Evolutionary conservation across 2,329 filamentous ascomycete genomes (phyloP).

Genomic region (Neobulgaria alba): DNA sequence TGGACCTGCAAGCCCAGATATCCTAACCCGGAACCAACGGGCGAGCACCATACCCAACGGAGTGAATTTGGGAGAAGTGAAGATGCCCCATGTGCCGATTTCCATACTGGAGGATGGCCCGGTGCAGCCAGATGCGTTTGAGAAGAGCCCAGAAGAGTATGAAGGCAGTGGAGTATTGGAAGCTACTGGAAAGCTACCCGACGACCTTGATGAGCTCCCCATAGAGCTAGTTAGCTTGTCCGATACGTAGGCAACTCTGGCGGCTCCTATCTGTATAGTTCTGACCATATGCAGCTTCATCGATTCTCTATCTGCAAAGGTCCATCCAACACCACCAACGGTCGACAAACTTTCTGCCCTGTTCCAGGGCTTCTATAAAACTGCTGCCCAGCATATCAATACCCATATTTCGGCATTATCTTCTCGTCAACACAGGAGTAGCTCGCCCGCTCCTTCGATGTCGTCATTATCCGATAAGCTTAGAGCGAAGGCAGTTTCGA

Average conservation of each 20-base stretch:
- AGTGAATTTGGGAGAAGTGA: constrained; percentile 9
- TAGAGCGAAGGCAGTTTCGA: constrained; percentile 45
- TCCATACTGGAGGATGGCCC: constrained; percentile 12
- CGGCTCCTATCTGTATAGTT: constrained; percentile 5
- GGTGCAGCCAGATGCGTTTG: constrained; percentile 27
- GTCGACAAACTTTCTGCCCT: constrained; percentile 76
- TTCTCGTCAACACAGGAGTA: constrained; percentile 62
- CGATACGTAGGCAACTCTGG: constrained; percentile 49
- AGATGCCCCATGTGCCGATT: constrained; percentile 13
- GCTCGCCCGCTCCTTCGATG: constrained; percentile 45
- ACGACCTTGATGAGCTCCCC: constrained; percentile 76
- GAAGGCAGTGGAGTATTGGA: constrained; percentile 18
- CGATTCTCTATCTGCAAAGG: constrained; percentile 78
- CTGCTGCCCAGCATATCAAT: constrained; percentile 71
- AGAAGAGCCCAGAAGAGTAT: constrained; percentile 32
- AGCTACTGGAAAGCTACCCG: constrained; percentile 19
- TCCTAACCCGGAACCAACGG: constrained; percentile 16
- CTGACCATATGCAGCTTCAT: constrained; percentile 58
- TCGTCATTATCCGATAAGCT: constrained; percentile 49
- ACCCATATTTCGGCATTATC: constrained; percentile 80
- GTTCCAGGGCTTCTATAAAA: constrained; percentile 89
- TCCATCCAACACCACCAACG: constrained; percentile 73
- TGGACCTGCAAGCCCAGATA: constrained; percentile 22
- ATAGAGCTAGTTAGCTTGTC: constrained; percentile 88
- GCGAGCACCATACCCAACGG: constrained; percentile 28